Conservation (phyloP, 306 rosid genomes). For the Vicia faba region DNA sequence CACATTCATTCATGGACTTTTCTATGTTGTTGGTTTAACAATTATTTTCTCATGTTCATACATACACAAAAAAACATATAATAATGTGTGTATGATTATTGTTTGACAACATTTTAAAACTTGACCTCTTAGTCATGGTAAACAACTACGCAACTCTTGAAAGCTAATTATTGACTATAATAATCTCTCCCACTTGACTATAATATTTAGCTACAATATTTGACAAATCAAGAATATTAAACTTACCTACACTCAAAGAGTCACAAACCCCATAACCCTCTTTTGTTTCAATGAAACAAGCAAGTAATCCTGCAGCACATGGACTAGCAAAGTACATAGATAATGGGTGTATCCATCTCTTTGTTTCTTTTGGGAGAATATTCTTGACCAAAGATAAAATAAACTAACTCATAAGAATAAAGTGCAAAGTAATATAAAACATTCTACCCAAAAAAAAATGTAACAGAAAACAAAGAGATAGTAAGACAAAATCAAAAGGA, state of each 20-base stretch:
- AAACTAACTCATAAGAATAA: conserved; percentile 9
- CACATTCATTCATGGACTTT: conserved; percentile 1
- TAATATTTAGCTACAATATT: conserved; percentile 36
- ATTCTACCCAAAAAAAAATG: conserved; percentile 31
- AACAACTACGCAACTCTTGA: conserved; percentile 21
- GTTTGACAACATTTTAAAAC: conserved; percentile 1
- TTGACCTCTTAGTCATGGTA: conserved; percentile 25
- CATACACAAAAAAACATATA: background rate
- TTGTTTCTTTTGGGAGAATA: conserved; percentile 34
- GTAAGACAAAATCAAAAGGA: conserved; percentile 35
- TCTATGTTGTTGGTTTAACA: conserved; percentile 25
- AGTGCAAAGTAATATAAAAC: background rate
- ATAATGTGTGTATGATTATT: background rate
- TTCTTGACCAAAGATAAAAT: conserved; percentile 35
- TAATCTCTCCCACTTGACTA: background rate
- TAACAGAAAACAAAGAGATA: conserved; percentile 29
- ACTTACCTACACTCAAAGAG: background rate
- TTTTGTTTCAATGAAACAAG: conserved; percentile 30
- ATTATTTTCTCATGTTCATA: conserved; percentile 13
- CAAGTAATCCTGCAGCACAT: conserved; percentile 15
- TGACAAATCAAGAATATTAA: conserved; percentile 31
- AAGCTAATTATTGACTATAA: conserved; percentile 16
- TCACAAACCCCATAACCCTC: conserved; percentile 36
- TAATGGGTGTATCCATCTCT: background rate
- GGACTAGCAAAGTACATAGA: conserved; percentile 22